Conservation (phyloP, 768 basidiomycete genomes). For the Fibroporia radiculosa region DNA sequence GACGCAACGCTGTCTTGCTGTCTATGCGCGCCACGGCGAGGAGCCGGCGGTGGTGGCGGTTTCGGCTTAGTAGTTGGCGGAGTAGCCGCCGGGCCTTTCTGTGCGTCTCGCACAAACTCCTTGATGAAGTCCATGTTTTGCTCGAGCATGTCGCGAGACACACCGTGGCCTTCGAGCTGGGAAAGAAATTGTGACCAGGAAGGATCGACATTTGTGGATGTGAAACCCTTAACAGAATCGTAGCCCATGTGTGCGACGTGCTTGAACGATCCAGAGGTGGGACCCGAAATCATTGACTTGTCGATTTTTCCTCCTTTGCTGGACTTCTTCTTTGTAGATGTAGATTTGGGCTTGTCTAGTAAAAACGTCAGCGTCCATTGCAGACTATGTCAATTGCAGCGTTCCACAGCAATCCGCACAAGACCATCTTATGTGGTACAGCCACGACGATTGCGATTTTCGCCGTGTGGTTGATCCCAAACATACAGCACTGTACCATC, state of each 20-base stretch:
- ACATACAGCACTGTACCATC: no score
- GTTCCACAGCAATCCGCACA: background rate
- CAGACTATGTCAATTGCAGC: background rate
- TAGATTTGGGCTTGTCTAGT: slow-evolving; percentile 38
- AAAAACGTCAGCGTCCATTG: slow-evolving; percentile 5
- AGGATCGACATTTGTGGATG: slow-evolving; percentile 79
- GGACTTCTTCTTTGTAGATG: slow-evolving; percentile 40
- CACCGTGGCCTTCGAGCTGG: slow-evolving; percentile 54
- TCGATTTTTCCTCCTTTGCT: slow-evolving; percentile 74
- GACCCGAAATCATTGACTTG: slow-evolving; percentile 88
- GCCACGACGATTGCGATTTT: no score
- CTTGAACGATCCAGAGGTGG: slow-evolving; percentile 68
- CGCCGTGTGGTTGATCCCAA: background rate
- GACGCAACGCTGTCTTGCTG: slow-evolving; percentile 26
- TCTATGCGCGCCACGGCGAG: slow-evolving; percentile 20
- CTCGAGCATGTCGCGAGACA: slow-evolving; percentile 60
- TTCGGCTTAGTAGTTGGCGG: slow-evolving; percentile 24
- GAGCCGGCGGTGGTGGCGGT: slow-evolving; percentile 30
- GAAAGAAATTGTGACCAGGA: slow-evolving; percentile 76
- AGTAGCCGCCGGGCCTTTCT: slow-evolving; percentile 15
- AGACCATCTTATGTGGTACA: no score
- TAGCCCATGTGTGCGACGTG: slow-evolving; percentile 97
- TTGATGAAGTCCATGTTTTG: slow-evolving; percentile 88
- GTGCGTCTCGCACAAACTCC: slow-evolving; percentile 58
- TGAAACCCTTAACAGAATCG: slow-evolving; percentile 80